phyloP scores from a whole-genome alignment of 768 basidiomycete species.

The Gloeophyllum trabeum region DNA sequence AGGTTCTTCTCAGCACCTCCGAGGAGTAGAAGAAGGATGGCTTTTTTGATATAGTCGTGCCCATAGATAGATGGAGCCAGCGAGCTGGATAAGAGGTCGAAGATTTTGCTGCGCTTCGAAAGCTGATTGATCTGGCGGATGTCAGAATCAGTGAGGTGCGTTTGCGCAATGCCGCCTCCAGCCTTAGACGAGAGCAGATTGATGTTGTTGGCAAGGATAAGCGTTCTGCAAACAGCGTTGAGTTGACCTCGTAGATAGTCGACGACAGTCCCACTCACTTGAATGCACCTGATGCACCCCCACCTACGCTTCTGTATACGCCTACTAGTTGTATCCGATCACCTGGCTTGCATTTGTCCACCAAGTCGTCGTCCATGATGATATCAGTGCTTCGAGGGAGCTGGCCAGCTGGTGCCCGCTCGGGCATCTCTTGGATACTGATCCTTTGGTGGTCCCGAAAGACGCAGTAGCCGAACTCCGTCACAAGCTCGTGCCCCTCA shows the following conservation, averaged over 20 bases:
- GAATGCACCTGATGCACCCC: conserved; percentile 87
- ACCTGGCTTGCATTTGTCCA: conserved; percentile 96
- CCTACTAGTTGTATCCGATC: conserved; percentile 97
- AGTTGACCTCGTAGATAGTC: conserved; percentile 3
- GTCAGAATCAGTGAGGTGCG: conserved; percentile 84
- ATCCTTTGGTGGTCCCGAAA: conserved; percentile 97
- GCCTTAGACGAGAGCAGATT: conserved; percentile 90
- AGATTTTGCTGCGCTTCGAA: conserved; percentile 78
- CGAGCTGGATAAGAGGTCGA: conserved; percentile 82
- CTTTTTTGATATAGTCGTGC: conserved; percentile 91
- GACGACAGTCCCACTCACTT: conserved; percentile 63
- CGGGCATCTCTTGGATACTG: conserved; percentile 99
- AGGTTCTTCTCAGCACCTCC: conserved; percentile 98
- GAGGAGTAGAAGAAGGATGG: conserved; percentile 84
- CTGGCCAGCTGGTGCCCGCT: conserved; percentile 95
- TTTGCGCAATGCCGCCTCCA: conserved; percentile 91
- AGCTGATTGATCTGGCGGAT: conserved; percentile 95
- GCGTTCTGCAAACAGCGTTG: conserved; percentile 42
- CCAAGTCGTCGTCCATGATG: conserved; percentile 91
- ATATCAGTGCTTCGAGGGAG: conserved; percentile 94
- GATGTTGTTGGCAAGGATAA: conserved; percentile 91
- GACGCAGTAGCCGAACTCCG: conserved; percentile 84
- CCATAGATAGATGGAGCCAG: conserved; percentile 97
- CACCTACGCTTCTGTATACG: conserved; percentile 88
- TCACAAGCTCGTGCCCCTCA: conserved; percentile 76